Percentiles rank a stretch among this genome's conserved stretches.
Evolutionary conservation across 495 filamentous ascomycete genomes (phyloP).

Genomic region (Podospora bellae-mahoneyi): DNA sequence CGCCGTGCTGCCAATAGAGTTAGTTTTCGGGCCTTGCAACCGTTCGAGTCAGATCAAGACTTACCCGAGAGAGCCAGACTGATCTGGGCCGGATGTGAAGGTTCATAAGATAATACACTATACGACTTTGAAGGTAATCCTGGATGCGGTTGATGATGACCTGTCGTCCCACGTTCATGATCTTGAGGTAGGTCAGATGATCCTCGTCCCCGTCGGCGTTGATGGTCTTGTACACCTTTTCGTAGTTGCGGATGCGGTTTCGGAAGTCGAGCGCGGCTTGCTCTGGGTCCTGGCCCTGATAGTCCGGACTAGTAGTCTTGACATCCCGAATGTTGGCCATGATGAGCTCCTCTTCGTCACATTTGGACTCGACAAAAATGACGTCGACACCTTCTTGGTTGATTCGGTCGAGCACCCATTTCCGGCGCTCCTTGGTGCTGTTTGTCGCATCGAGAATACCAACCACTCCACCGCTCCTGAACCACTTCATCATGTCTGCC

Average conservation of each 20-base stretch:
- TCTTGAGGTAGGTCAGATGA: slow-evolving; percentile 86
- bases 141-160: slow-evolving; percentile 97
- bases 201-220: slow-evolving; percentile 72
- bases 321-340: slow-evolving; percentile 97
- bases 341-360: slow-evolving; percentile 90
- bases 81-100: slow-evolving; percentile 95
- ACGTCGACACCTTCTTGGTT: slow-evolving; percentile 73
- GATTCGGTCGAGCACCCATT: slow-evolving; percentile 84
- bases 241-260: slow-evolving; percentile 92
- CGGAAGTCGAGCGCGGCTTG: slow-evolving; percentile 84
- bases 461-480: slow-evolving; percentile 71
- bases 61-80: slow-evolving; percentile 92
- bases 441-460: slow-evolving; percentile 96
- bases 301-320: slow-evolving; percentile 94
- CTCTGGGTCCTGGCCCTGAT: slow-evolving; percentile 90
- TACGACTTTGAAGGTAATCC: slow-evolving; percentile 90
- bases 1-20: slow-evolving; percentile 67
- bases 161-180: slow-evolving; percentile 91
- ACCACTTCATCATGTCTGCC: slow-evolving; percentile 89
- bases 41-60: slow-evolving; percentile 27
- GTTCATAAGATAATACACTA: slow-evolving; percentile 98
- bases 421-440: slow-evolving; percentile 79
- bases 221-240: slow-evolving; percentile 91
- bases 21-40: slow-evolving; percentile 13
- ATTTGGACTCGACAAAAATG: slow-evolving; percentile 92